Base-by-base conservation (phyloP, 2,329 filamentous ascomycete genomes). In the Proliferodiscus dingleyae region DNA sequence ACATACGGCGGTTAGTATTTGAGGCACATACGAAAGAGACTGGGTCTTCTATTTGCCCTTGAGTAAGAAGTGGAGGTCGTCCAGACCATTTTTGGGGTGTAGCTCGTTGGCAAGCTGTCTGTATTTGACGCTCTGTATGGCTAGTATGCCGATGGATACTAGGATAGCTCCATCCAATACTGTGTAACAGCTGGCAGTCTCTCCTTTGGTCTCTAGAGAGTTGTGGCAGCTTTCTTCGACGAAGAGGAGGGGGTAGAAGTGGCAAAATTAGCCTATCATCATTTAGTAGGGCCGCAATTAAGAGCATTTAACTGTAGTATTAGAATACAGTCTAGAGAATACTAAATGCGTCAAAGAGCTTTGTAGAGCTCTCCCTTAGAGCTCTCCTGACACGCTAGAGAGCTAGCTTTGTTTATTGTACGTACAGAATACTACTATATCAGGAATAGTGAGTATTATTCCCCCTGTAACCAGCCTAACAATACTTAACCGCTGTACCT, bases 1-100 rank as follows among this genome's bases (percentile, higher is more conserved):
- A 42, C 37, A 54, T 50, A 9, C 47, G 41, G 9, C 47, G 29
- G 30, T 52, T 52, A 9, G 36, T n/a, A 1, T 8, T 4, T 3
- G 42, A 52, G 2, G 50, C 41, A 15, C 36, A 50, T 1, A 54
- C 45, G 19, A 51, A 54, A 13, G 41, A 26, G 18, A 54, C 36
- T 23, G 51, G 41, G 24, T 49, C 33, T 43, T 54, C 37, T 5
- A 52, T 19, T 48, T 54, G 6, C 6, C 26, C 43, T 40, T 47
- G 22, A 24, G 49, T 47, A 26, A 54, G 42, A 16, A 46, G 37
- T 59, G 43, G 43, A 15, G 41, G 37, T 3, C 46, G 13, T 3
- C 46, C 37, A 15, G 34, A 36, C 5, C 34, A 23, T 29, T 52
- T 52, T 15, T 37, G 23, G 26, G 41, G 8, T 26, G 37, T 40